phyloP scores from a whole-genome alignment of 306 rosid species.

The Quillaja saponaria region DNA sequence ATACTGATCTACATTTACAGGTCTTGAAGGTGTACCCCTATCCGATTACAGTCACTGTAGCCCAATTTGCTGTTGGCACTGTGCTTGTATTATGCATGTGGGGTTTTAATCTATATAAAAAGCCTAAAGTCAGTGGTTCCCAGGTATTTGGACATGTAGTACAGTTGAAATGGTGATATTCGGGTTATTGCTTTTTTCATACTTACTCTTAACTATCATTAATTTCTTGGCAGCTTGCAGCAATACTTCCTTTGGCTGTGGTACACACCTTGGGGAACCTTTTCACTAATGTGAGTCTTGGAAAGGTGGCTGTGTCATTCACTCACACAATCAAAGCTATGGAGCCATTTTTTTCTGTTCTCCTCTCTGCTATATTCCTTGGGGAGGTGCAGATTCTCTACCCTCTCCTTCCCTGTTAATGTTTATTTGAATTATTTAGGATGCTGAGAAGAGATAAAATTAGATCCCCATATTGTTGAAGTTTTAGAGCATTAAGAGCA shows the following conservation, averaged over 20 bases:
- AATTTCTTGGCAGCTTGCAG: slow-evolving; percentile 62
- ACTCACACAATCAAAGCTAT: slow-evolving; percentile 94
- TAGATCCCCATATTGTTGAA: slow-evolving; percentile 2
- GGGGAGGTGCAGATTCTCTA: slow-evolving; percentile 66
- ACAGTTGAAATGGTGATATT: not conserved
- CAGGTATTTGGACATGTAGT: slow-evolving; percentile 56
- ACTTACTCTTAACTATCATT: not conserved
- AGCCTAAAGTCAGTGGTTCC: slow-evolving; percentile 57
- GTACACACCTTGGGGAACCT: slow-evolving; percentile 87
- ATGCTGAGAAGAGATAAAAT: slow-evolving; percentile 1
- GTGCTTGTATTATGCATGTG: slow-evolving; percentile 70
- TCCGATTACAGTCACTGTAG: slow-evolving; percentile 64
- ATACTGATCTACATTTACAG: slow-evolving; percentile 41
- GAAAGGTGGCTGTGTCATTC: slow-evolving; percentile 91
- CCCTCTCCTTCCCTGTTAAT: not conserved
- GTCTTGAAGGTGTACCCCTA: slow-evolving; percentile 76
- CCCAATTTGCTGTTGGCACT: slow-evolving; percentile 77
- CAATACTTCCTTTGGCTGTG: slow-evolving; percentile 74
- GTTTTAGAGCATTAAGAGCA: not conserved
- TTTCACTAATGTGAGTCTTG: slow-evolving; percentile 96
- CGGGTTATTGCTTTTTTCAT: slow-evolving; percentile 24
- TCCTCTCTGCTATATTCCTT: slow-evolving; percentile 89
- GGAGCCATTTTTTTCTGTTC: slow-evolving; percentile 92
- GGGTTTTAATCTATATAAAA: slow-evolving; percentile 77
- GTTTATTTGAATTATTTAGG: slow-evolving; percentile 1